Base-by-base conservation (phyloP, 2,329 filamentous ascomycete species). In the Beauveria sp. region DNA sequence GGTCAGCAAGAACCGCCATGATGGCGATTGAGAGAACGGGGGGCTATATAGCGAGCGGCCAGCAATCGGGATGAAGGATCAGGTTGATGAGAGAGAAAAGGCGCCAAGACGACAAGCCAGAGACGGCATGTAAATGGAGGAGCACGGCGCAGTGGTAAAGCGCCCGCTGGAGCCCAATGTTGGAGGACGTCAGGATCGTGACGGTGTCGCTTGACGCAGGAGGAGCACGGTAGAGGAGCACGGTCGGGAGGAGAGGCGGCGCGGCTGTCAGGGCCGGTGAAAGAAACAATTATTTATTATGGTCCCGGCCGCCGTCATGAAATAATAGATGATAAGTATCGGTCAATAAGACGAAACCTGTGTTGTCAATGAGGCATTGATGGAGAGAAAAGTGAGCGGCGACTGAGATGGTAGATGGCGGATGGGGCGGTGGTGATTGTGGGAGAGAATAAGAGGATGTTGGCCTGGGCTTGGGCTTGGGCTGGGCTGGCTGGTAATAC, bases 1-100 rank as follows among this genome's bases (percentile, higher is more conserved):
- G 49, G 57, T 69, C 61, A 47, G 67, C 53, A 50, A 71, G 42
- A 56, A 68, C 60, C 45, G 69, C 66, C 69, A 71, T 70, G 43
- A 64, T 67, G 55, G 64, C 59, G 58, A 60, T 24, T 49, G 64
- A 53, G 54, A 54, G 30, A 66, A 61, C 47, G 49, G 45, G 24
- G 2, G 34, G 18, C 18, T 38, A 38, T 49, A 30, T 28, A 34
- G 51, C 18, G 24, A 54, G 20, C 9, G 40, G 26, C 26, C 26
- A 42, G 20, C 56, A 40, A 30, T 57, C n/a, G 26, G 5, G 43
- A 28, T 6, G 4, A 20, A 8, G 20, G 14, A 20, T 47, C 20
- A 38, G 30, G 30, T 40, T 30, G 45, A 18, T 22, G 28, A 43
- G 28, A 45, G 12, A 30, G 12, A 24, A 18, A 42, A 43, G 24